Evolutionary conservation across 371 early-diverging fungal genomes (phyloP).

Genomic region (Gilbertella persicaria): DNA sequence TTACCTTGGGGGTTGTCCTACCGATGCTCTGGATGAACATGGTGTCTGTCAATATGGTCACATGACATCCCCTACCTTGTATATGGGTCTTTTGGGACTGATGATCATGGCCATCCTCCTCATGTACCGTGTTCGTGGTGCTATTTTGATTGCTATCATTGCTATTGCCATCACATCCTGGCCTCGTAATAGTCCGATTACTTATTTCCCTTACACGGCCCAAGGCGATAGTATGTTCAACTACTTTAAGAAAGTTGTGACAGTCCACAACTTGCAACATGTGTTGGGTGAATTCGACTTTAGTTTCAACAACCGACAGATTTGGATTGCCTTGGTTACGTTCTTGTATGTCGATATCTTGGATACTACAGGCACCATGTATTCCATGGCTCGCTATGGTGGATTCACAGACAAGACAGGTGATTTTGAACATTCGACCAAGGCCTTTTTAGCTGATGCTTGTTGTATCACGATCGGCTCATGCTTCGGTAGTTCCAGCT

Average conservation of each 20-base stretch:
- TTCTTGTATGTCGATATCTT: slow-evolving; percentile 81
- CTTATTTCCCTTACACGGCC: slow-evolving; percentile 73
- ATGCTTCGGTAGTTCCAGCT: slow-evolving; percentile 72
- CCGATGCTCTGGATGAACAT: slow-evolving; percentile 48
- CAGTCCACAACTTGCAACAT: slow-evolving; percentile 60
- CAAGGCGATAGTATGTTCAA: slow-evolving; percentile 64
- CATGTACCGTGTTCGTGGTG: slow-evolving; percentile 71
- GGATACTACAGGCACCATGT: slow-evolving; percentile 80
- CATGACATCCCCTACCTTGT: slow-evolving; percentile 70
- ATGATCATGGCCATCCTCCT: slow-evolving; percentile 66
- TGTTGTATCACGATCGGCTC: slow-evolving; percentile 66
- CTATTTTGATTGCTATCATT: slow-evolving; percentile 71
- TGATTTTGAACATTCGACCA: slow-evolving; percentile 75
- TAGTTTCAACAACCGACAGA: slow-evolving; percentile 57
- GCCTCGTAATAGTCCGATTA: slow-evolving; percentile 63
- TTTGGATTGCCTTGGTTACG: slow-evolving; percentile 81
- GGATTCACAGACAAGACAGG: slow-evolving; percentile 73
- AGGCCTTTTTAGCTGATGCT: slow-evolving; percentile 77
- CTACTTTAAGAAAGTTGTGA: slow-evolving; percentile 74
- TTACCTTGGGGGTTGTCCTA: slow-evolving; percentile 69
- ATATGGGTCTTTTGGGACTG: slow-evolving; percentile 71
- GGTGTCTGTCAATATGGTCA: slow-evolving; percentile 57
- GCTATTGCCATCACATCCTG: slow-evolving; percentile 70
- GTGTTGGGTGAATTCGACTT: slow-evolving; percentile 68
- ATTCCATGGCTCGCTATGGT: slow-evolving; percentile 78